Conservation (phyloP, 2,329 filamentous ascomycete genomes). For the Cladophialophora exuberans region DNA sequence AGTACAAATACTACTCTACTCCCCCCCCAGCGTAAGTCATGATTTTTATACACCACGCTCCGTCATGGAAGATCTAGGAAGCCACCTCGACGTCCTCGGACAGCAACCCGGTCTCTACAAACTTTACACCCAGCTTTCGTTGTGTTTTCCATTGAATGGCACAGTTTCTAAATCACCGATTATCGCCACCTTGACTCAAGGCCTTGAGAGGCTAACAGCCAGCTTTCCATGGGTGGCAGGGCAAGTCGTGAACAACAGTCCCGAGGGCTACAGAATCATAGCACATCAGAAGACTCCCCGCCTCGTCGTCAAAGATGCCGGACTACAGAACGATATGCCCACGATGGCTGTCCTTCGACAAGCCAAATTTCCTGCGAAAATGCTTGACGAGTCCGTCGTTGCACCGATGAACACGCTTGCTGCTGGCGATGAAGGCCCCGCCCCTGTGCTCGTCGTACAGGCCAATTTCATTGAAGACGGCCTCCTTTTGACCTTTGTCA, state of each 20-base stretch:
- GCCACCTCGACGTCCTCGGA: constrained; percentile 2
- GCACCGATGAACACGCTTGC: constrained; percentile 47
- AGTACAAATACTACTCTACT: too few relatives aligned
- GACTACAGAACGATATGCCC: constrained; percentile 40
- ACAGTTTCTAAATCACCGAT: constrained; percentile 33
- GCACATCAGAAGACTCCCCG: constrained; percentile 35
- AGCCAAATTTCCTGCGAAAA: constrained; percentile 49
- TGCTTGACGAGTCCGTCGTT: constrained; percentile 53
- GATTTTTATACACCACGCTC: background rate
- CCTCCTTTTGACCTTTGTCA: constrained; percentile 53
- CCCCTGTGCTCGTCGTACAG: constrained; percentile 53
- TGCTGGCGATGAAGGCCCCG: constrained; percentile 26
- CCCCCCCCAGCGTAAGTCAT: too few relatives aligned
- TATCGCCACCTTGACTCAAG: constrained; percentile 39
- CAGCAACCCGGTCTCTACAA: constrained; percentile 18
- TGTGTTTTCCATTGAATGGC: constrained; percentile 43
- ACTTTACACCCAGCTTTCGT: constrained; percentile 40
- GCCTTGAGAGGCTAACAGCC: constrained; percentile 44
- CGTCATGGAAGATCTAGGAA: constrained; percentile 8
- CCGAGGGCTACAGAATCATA: constrained; percentile 44
- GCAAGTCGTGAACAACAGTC: constrained; percentile 44
- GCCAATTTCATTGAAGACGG: constrained; percentile 55
- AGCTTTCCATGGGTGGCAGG: constrained; percentile 55
- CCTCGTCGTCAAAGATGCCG: constrained; percentile 51
- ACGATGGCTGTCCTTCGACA: constrained; percentile 44